Base-by-base conservation (phyloP, 2,329 filamentous ascomycete species). In the Thelonectria discophora region DNA sequence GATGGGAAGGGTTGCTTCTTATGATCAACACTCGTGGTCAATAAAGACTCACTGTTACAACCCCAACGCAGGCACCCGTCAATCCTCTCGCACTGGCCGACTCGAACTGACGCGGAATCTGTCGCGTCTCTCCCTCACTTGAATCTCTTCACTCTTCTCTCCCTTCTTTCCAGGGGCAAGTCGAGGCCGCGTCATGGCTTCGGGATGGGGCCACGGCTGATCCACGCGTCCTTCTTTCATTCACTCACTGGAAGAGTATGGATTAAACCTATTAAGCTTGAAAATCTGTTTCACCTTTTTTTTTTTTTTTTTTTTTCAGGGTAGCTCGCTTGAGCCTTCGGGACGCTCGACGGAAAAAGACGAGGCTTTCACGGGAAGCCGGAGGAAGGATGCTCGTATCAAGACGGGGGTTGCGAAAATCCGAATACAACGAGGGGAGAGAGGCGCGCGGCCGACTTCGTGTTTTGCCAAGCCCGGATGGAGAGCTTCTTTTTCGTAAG, bases 181-280 rank as follows among this genome's bases (percentile, higher is more conserved):
- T n/a, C 4, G 43, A 51, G 57, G 58, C 58, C 58, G 58, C 58
- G 58, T 61, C 49, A 61, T 56, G 54, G 47, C 42, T 42, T 48
- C 39, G 50, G 46, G 58, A 53, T 49, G 58, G 58, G 58, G 52
- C 47, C 52, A 51, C 32, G 58, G 46, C 34, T 30, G 47, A 55
- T 61, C 52, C 53, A 53, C 58, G 58, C 58, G 53, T 55, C 47
- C 58, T 42, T 54, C 47, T 37, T 30, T 20, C 39, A 39, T 32
- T 42, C 51, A 48, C 58, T 60, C 43, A 48, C 50, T 46, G 18
- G 5, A 20, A 17, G n/a, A 17, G 12, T 9, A 11, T 34, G 3
- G 3, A 32, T 32, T 7, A 6, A 11, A 11, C 6, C 11, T 6
- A 32, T 6, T 34, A 34, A 34, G 32, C 32, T 34, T 34, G 32